Conservation (phyloP, 768 basidiomycete genomes). For the Daedaleopsis sinensis region DNA sequence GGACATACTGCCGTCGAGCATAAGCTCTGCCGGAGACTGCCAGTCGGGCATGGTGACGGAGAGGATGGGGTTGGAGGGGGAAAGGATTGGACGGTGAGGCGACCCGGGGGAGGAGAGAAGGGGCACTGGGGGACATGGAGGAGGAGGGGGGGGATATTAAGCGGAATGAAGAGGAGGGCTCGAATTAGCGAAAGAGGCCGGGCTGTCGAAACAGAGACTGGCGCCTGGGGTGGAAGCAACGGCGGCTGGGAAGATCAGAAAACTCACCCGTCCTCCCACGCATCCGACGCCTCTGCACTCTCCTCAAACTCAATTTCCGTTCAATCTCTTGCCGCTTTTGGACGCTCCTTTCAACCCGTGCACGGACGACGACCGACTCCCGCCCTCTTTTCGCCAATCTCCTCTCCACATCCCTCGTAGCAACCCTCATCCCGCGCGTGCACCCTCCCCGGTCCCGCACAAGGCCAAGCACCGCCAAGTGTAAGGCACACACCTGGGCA, state of each 20-base stretch:
- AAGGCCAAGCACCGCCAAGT: not conserved
- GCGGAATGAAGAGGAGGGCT: not conserved
- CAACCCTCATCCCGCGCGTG: too few species aligned
- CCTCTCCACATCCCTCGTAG: not conserved
- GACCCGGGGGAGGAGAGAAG: slow-evolving; percentile 14
- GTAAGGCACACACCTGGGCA: not conserved
- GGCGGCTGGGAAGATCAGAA: slow-evolving; percentile 8
- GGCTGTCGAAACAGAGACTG: not conserved
- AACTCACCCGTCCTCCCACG: not conserved
- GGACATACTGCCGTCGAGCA: slow-evolving; percentile 38
- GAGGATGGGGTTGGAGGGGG: not conserved
- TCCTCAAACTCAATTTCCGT: not conserved
- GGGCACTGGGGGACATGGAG: slow-evolving; percentile 3
- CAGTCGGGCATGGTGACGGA: slow-evolving; percentile 30
- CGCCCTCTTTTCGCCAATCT: not conserved
- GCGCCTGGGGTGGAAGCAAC: not conserved
- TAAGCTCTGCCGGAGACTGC: slow-evolving; percentile 40
- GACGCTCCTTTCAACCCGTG: not conserved
- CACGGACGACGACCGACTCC: not conserved
- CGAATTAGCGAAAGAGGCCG: not conserved
- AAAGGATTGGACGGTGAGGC: slow-evolving; percentile 10
- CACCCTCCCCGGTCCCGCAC: too few species aligned
- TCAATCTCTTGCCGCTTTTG: not conserved
- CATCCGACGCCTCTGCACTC: not conserved
- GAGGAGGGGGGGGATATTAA: slow-evolving; percentile 16